phyloP scores from a whole-genome alignment of 1,284 basidiomycete genomes.

The Meira miltonrushii region DNA sequence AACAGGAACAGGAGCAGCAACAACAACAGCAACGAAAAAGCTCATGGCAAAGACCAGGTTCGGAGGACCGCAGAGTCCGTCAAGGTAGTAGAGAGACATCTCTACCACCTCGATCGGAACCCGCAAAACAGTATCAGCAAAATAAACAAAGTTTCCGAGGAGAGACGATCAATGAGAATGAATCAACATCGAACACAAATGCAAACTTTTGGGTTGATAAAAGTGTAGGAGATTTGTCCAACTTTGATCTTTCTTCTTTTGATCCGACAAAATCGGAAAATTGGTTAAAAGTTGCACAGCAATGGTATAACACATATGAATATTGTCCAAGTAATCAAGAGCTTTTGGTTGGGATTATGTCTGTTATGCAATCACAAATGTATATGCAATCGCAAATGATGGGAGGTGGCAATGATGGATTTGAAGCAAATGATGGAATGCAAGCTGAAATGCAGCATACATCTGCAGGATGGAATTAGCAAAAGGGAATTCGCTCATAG shows the following conservation, averaged over 20 bases:
- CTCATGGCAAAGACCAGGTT: background rate
- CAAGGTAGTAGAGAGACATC: background rate
- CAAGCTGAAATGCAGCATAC: too few species aligned
- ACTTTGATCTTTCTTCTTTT: slow-evolving; percentile 20
- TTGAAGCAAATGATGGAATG: too few species aligned
- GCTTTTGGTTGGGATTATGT: slow-evolving; percentile 2
- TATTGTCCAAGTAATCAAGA: slow-evolving; percentile 16
- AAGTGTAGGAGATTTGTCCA: slow-evolving; percentile 11
- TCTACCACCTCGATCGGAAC: background rate
- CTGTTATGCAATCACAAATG: slow-evolving; percentile 7
- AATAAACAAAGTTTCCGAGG: background rate
- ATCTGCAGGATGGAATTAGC: too few species aligned
- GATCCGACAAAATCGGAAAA: slow-evolving; percentile 19
- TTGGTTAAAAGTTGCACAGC: slow-evolving; percentile 16
- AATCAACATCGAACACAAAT: background rate
- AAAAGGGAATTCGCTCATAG: too few species aligned
- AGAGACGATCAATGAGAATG: background rate
- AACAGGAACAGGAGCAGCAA: slow-evolving; percentile 1
- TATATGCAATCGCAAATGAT: background rate
- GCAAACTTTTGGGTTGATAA: background rate
- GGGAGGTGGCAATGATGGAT: too few species aligned
- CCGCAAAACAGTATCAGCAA: background rate
- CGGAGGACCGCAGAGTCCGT: background rate
- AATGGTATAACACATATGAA: slow-evolving; percentile 22
- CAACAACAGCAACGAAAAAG: background rate